Evolutionary conservation across 306 rosid genomes (phyloP).

Genomic region (Castanea mollissima): DNA sequence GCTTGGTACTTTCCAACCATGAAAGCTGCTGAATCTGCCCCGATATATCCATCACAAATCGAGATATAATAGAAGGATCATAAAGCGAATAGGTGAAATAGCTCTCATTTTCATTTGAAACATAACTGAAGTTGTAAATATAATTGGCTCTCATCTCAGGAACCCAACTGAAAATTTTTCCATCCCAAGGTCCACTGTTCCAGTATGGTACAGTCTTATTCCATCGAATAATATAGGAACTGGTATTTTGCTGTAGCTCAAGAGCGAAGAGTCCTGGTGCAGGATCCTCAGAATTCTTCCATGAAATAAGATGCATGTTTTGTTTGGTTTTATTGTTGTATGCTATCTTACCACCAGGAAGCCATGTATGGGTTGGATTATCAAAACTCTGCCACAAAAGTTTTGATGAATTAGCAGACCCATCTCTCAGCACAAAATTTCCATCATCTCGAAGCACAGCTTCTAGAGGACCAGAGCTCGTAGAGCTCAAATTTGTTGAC

Average conservation of each 20-base stretch:
- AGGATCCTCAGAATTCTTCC: constrained; percentile 53
- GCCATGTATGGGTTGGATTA: constrained; percentile 56
- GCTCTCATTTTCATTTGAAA: constrained; percentile 38
- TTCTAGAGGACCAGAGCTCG: constrained; percentile 21
- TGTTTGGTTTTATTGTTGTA: constrained; percentile 39
- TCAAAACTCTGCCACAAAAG: constrained; percentile 63
- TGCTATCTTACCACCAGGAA: constrained; percentile 45
- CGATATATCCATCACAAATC: constrained; percentile 24
- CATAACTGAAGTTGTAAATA: constrained; percentile 39
- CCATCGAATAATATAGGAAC: constrained; percentile 27
- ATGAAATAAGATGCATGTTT: constrained; percentile 47
- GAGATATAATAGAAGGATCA: constrained; percentile 10
- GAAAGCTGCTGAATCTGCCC: constrained; percentile 40
- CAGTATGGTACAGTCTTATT: constrained; percentile 40
- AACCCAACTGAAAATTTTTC: constrained; percentile 27
- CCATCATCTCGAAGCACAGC: constrained; percentile 49
- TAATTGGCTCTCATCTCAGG: constrained; percentile 55
- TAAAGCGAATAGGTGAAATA: constrained; percentile 45
- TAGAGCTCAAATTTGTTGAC: constrained; percentile 53
- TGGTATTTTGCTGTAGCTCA: constrained; percentile 24
- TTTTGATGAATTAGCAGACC: constrained; percentile 13
- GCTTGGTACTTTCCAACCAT: constrained; percentile 22
- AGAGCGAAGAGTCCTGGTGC: constrained; percentile 47
- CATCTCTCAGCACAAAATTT: constrained; percentile 45
- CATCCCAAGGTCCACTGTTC: constrained; percentile 51